phyloP scores from a whole-genome alignment of 805 yeast species.

The Ogataea haglerorum region DNA sequence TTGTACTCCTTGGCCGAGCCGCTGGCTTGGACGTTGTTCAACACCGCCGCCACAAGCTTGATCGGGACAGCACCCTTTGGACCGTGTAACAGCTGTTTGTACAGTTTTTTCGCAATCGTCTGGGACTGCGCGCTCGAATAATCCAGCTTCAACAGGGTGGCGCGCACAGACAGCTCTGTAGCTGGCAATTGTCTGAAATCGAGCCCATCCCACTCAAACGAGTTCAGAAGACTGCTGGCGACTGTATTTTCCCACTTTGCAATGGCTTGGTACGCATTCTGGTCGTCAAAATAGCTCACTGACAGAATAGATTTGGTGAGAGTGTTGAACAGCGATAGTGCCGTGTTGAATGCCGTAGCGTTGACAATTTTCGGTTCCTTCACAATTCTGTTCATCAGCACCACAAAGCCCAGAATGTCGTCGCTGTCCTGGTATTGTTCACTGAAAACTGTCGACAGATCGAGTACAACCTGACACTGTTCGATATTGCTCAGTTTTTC shows the following conservation, averaged over 20 bases:
- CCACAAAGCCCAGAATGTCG: constrained; percentile 33
- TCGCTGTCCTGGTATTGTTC: constrained; percentile 29
- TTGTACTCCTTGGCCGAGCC: constrained; percentile 52
- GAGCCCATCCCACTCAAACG: constrained; percentile 37
- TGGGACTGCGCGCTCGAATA: constrained; percentile 27
- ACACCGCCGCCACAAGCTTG: constrained; percentile 43
- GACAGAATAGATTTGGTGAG: constrained; percentile 28
- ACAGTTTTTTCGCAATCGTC: constrained; percentile 38
- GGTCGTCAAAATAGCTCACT: constrained; percentile 23
- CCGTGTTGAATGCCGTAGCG: constrained; percentile 35
- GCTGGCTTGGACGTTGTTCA: constrained; percentile 28
- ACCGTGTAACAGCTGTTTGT: constrained; percentile 51
- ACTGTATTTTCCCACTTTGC: constrained; percentile 17
- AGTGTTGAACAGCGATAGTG: constrained; percentile 34
- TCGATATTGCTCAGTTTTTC: constrained; percentile 31
- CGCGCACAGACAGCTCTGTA: constrained; percentile 44
- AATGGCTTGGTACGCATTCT: constrained; percentile 8
- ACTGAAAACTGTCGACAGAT: constrained; percentile 39
- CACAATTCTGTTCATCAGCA: constrained; percentile 30
- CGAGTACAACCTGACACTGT: constrained; percentile 36
- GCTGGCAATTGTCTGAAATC: constrained; percentile 22
- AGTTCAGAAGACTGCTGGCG: constrained; percentile 25
- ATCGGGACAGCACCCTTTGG: constrained; percentile 50
- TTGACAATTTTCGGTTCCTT: constrained; percentile 26
- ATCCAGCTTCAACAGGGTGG: constrained; percentile 41